Evolutionary conservation across 805 yeast species (phyloP), one percentile per base, ranked within the genome.

Genomic region (Suhomyces faveliae): DNA sequence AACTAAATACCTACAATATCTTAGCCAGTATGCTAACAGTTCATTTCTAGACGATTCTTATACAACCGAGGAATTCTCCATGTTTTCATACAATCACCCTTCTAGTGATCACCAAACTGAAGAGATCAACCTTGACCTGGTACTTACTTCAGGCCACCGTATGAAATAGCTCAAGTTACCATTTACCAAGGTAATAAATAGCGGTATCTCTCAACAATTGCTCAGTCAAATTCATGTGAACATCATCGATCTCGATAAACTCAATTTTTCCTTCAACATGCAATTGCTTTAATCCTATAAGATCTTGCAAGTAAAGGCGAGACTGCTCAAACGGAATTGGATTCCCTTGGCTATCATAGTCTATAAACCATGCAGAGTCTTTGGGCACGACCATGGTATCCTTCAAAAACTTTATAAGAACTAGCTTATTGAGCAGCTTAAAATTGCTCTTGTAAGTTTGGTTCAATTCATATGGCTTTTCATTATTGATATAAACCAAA

Each of bases 321-420:
- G 91, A 78, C 29, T 78, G 62, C 11, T 73, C 56, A 42, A 84
- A 75, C 0, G 77, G 73, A 3, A 80, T 64, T 0, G 69, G 42
- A 0, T 60, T 55, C 0, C 80, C 83, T 0, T 78, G 63, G 2
- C 52, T 55, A 51, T 83, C 81, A 5, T 64, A 50, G 55, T 85
- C 90, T 43, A 65, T 74, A 58, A 85, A 84, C 80, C 81, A 80
- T 0, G 91, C 83, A 45, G 85, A 79, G 48, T 85, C 86, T 57
- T 79, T 82, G 1, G 96, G 96, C 5, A 82, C 82, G 5, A 87
- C 66, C 1, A 86, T 85, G n/a, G 76, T 76, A 61, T 87, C 96
- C 50, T 78, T 64, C 2, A 66, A 64, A 55, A 88, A 87, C 63
- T 70, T 62, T 2, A 85, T 68, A 74, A 88, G 62, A 0, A 85